phyloP scores from a whole-genome alignment of 495 filamentous ascomycete species.

The Aspergillus haitiensis region DNA sequence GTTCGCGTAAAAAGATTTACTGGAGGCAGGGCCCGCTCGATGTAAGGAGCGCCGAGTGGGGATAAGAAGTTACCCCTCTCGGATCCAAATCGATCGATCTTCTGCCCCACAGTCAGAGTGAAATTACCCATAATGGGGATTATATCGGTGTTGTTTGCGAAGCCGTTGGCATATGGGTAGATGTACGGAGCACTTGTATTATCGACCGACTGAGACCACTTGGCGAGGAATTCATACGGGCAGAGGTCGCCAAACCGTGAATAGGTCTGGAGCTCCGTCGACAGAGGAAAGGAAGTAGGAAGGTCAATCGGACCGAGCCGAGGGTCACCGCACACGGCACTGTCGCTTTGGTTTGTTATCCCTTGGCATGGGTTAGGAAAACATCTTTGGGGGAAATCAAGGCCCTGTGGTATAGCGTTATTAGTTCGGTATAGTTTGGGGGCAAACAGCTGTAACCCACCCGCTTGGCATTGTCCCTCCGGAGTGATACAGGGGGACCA shows the following conservation, averaged over 20 bases:
- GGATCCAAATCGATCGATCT: conserved; percentile 42
- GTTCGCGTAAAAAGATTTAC: conserved; percentile 35
- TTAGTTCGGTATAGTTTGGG: too few species aligned
- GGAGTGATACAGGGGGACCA: too few species aligned
- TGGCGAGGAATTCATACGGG: background rate
- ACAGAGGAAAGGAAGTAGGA: background rate
- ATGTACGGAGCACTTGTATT: background rate
- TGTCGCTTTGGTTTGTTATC: background rate
- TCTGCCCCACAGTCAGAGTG: background rate
- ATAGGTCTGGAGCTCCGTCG: background rate
- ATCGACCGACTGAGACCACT: background rate
- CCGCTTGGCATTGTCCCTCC: too few species aligned
- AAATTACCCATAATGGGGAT: background rate
- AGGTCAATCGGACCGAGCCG: background rate
- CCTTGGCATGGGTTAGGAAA: background rate
- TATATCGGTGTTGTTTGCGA: background rate
- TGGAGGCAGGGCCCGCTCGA: conserved; percentile 52
- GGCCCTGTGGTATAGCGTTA: too few species aligned
- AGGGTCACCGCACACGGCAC: background rate
- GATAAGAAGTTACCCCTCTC: conserved; percentile 44
- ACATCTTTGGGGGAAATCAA: background rate
- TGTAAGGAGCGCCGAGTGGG: conserved; percentile 50
- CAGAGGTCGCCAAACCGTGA: background rate
- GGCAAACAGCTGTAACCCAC: too few species aligned
- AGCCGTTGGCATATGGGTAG: background rate